Evolutionary conservation across 345 rosid species (phyloP).

Genomic region (Populus euphratica): DNA sequence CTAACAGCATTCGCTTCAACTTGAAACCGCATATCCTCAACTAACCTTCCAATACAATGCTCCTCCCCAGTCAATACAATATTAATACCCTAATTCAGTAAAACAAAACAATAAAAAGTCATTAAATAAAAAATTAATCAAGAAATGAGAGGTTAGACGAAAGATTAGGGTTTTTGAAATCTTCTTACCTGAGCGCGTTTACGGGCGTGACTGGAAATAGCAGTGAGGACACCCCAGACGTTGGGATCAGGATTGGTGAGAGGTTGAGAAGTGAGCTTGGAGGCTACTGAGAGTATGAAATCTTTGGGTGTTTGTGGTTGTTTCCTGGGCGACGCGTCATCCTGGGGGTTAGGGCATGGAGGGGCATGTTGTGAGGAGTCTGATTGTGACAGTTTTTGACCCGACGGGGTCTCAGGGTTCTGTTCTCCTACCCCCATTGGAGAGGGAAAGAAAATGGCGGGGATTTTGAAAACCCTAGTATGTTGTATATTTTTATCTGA

Average conservation of each 20-base stretch:
- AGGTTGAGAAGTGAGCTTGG: constrained; percentile 64
- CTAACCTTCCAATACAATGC: constrained; percentile 72
- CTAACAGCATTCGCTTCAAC: constrained; percentile 70
- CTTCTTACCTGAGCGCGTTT: constrained; percentile 61
- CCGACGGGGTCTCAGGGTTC: constrained; percentile 15
- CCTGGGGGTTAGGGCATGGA: constrained; percentile 10
- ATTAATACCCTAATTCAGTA: constrained; percentile 57
- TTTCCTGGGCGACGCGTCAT: constrained; percentile 28
- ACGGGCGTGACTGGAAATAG: constrained; percentile 72
- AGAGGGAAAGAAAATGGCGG: constrained; percentile 36
- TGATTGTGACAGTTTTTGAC: constrained; percentile 25
- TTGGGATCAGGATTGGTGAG: constrained; percentile 54
- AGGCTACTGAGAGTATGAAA: constrained; percentile 55
- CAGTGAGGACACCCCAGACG: constrained; percentile 95
- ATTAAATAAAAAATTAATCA: too few species aligned
- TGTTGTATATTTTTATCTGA: not conserved
- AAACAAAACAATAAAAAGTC: not conserved
- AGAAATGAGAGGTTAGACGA: too few species aligned
- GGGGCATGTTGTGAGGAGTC: constrained; percentile 23
- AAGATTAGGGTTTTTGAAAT: too few species aligned
- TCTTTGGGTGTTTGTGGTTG: constrained; percentile 37
- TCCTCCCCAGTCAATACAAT: constrained; percentile 63
- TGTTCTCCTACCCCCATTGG: constrained; percentile 38
- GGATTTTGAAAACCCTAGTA: constrained; percentile 40
- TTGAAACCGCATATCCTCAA: constrained; percentile 53